Evolutionary conservation across 139 green algal species (phyloP), one percentile per base, ranked within the genome.

Genomic region (Mesotaenium endlicherianum): DNA sequence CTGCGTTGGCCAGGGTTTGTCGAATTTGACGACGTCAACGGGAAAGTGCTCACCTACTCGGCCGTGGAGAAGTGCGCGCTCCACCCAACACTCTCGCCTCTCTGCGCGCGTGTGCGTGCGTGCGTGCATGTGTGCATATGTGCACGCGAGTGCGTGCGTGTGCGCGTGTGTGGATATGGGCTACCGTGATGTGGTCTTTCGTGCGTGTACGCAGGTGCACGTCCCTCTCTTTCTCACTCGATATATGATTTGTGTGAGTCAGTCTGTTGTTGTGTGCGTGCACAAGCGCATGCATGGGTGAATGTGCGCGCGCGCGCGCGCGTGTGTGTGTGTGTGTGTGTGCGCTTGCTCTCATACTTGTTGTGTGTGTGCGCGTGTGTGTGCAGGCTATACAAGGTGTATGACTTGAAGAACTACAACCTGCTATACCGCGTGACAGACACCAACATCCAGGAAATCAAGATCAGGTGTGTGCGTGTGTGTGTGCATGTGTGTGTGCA

Each of bases 21-120:
- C 2, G 90, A 93, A 85, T 93, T 93, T 79, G 84, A 90, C 17
- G 90, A 93, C 68, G 80, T 92, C 30, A 93, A 91, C 71, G 76
- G 68, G 20, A 89, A 92, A 40, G 87, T 88, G 31, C 58, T 93
- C 50, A 91, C 90, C 6, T 91, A 84, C 74, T 89, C 57, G n/a
- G 90, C 90, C 6, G n/a, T 78, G 3, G 36, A 87, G 11, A 38
- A 76, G 85, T 90, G 42, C 11, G 68, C 26, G 47, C 20, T n/a
- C n/a, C n/a, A n/a, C n/a, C n/a, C n/a, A n/a, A n/a, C n/a, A n/a
- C n/a, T n/a, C n/a, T n/a, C n/a, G n/a, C n/a, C n/a, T n/a, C n/a
- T n/a, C n/a, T n/a, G 8, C 75, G 71, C 40, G 50, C 75, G 38
- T 74, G 2, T 6, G n/a, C 75, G 31, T 40, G 71, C 75, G 42